phyloP scores from a whole-genome alignment of 257 asterid genomes.

The Petunia secreta region DNA sequence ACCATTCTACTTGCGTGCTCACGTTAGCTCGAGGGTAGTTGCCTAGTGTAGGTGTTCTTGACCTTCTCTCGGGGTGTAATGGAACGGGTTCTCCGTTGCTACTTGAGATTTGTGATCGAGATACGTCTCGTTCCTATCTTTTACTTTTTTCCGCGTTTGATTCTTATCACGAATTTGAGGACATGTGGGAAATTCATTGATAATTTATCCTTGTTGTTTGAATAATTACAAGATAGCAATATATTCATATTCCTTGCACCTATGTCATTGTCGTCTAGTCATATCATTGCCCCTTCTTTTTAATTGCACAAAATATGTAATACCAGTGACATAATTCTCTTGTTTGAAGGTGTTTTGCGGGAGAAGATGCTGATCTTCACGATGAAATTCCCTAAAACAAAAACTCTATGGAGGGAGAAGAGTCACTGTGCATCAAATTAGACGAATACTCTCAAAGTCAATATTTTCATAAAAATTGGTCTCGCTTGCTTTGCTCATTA shows the following conservation, averaged over 20 bases:
- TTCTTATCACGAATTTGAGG: no score
- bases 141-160: no score
- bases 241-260: conserved; percentile 6
- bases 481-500: neutral
- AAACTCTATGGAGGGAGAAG: neutral
- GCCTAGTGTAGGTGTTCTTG: no score
- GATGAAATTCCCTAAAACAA: neutral
- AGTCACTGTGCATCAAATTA: conserved; percentile 1
- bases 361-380: neutral
- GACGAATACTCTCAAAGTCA: neutral
- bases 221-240: neutral
- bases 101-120: no score
- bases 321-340: neutral
- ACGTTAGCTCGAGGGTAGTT: no score
- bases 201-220: no score
- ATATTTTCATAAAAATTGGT: neutral
- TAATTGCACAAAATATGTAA: neutral
- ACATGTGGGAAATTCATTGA: no score
- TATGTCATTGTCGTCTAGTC: neutral
- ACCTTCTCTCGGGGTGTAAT: no score
- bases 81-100: no score
- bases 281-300: neutral
- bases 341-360: neutral
- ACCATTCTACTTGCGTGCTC: no score
- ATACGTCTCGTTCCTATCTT: no score